Base-by-base conservation (phyloP, 2,329 filamentous ascomycete species). In the Phialocephala subalpina region DNA sequence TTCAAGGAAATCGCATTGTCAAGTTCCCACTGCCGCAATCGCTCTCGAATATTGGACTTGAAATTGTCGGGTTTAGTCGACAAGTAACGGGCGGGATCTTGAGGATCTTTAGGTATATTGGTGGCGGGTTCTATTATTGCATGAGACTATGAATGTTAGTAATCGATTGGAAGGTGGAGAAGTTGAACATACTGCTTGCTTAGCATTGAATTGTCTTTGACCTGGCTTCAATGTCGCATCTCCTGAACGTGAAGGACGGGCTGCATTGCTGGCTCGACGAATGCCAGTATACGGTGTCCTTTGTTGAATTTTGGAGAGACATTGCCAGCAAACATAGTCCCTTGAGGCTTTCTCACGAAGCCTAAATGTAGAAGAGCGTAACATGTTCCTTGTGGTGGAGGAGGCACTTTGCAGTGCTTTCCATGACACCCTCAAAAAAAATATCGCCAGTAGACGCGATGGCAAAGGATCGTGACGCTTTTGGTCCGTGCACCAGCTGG, bases 11-110 rank as follows among this genome's bases (percentile, higher is more conserved):
- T 16, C 16, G 35, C 79, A 68, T 82, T 74, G 29, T 80, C 72
- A 27, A 77, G 68, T 69, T 86, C 79, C 83, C 83, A 85, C 72
- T 76, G 62, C 58, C 74, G 75, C 16, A 81, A 71, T 60, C 77
- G 72, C 29, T 77, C 71, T 61, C 79, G 74, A 62, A 81, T 79
- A 36, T 68, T 65, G 5, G 62, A 55, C 25, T 62, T 53, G 36
- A 61, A 18, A 22, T 45, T 52, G 29, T 61, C 53, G 40, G 42
- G 53, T 29, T 33, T 33, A 5, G 29, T 33, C 29, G 29, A 33
- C 29, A 33, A 33, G 29, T 5, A 33, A 33, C 29, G 29, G 29
- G 29, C 29, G 29, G 29, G 29, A 33, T 33, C 29, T 5, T 33
- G 29, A 33, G 29, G 29, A 33, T 62, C 36, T 38, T 55, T 36